Evolutionary conservation across 1,284 basidiomycete genomes (phyloP).

Genomic region (Sanghuangporus sanghuang): DNA sequence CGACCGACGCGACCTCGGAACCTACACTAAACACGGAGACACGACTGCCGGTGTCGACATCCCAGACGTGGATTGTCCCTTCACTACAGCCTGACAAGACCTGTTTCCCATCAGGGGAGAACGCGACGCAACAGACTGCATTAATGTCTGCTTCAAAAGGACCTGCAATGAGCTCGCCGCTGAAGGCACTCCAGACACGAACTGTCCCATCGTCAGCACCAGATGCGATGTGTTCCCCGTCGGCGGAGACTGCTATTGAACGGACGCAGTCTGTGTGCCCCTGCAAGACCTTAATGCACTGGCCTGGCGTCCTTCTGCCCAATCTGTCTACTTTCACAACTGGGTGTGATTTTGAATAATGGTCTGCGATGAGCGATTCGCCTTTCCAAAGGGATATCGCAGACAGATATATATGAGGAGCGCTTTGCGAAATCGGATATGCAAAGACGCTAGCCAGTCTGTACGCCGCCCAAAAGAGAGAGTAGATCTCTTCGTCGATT

Average conservation of each 20-base stretch:
- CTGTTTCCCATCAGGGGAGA: not conserved
- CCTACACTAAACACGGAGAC: not conserved
- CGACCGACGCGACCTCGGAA: conserved; percentile 9
- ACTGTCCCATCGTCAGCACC: not conserved
- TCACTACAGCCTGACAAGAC: not conserved
- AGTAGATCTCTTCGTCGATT: not conserved
- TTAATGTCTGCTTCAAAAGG: not conserved
- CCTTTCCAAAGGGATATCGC: not conserved
- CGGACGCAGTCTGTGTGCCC: not conserved
- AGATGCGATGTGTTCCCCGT: not conserved
- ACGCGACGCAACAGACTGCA: not conserved
- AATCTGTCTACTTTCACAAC: not conserved
- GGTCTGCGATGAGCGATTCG: not conserved
- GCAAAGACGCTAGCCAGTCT: not conserved
- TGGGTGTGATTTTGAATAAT: not conserved
- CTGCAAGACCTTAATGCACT: not conserved
- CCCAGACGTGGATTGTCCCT: not conserved
- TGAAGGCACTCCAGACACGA: not conserved
- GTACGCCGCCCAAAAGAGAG: not conserved
- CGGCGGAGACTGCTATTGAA: not conserved
- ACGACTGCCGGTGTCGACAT: not conserved
- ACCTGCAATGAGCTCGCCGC: not conserved
- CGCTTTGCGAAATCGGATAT: not conserved
- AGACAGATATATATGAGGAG: not conserved
- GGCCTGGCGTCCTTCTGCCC: not conserved